phyloP scores from a whole-genome alignment of 345 rosid species.

The Pugionium dolabratum region DNA sequence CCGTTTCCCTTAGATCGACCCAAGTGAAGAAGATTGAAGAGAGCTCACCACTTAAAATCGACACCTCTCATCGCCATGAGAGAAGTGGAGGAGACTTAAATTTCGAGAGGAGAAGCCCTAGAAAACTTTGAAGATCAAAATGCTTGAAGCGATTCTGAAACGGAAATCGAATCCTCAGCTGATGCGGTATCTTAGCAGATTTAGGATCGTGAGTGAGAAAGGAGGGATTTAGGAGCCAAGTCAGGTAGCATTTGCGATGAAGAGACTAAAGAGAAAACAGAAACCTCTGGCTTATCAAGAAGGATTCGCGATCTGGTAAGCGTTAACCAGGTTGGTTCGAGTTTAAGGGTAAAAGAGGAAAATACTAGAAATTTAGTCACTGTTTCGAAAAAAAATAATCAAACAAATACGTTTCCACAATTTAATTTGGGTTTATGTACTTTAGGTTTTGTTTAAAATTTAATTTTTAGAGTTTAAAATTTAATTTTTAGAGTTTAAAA shows the following conservation, averaged over 20 bases:
- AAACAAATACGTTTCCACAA: too few relatives aligned
- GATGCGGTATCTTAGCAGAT: constrained; percentile 9
- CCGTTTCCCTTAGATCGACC: constrained; percentile 15
- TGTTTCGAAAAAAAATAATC: too few relatives aligned
- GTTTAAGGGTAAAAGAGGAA: too few relatives aligned
- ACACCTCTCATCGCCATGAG: constrained; percentile 86
- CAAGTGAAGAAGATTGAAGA: constrained; percentile 7
- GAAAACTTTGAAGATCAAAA: background rate
- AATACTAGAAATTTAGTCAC: too few relatives aligned
- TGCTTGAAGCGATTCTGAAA: background rate
- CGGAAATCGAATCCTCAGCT: constrained; percentile 5
- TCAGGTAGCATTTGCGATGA: background rate
- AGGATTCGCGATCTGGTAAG: background rate
- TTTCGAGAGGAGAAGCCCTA: constrained; percentile 6
- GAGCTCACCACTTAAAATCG: constrained; percentile 89
- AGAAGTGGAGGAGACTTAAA: background rate
- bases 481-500: too few relatives aligned
- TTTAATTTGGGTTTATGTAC: too few relatives aligned
- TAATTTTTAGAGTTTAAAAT: too few relatives aligned
- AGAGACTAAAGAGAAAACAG: constrained; percentile 13
- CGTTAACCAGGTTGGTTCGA: too few relatives aligned
- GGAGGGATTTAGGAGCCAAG: constrained; percentile 19
- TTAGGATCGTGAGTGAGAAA: constrained; percentile 20
- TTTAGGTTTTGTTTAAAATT: too few relatives aligned
- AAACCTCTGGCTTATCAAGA: constrained; percentile 19